phyloP scores from a whole-genome alignment of 139 green algal species.

The Auxenochlorella pyrenoidosa region DNA sequence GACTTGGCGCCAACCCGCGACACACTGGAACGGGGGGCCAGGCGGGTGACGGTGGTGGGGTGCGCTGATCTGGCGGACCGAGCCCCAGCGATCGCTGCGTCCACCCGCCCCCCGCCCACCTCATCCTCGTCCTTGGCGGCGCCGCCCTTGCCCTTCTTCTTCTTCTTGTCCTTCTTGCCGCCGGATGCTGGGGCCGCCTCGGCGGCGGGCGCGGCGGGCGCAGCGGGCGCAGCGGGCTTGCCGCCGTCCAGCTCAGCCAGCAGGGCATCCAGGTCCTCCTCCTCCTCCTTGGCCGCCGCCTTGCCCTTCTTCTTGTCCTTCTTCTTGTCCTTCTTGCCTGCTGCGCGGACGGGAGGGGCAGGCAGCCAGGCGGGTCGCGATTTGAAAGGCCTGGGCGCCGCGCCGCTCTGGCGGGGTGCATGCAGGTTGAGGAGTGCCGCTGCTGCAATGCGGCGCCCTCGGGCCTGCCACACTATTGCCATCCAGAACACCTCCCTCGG shows the following conservation, averaged over 20 bases:
- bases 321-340: constrained; percentile 58
- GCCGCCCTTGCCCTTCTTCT: constrained; percentile 61
- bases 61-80: too few relatives aligned
- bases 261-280: constrained; percentile 74
- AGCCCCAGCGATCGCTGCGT: too few relatives aligned
- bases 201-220: not conserved
- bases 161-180: constrained; percentile 66
- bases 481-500: too few relatives aligned
- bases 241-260: constrained; percentile 77
- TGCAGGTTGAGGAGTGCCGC: not conserved
- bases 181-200: not conserved
- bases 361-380: not conserved
- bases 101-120: constrained; percentile 1
- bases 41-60: too few relatives aligned
- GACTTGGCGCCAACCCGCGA: too few relatives aligned
- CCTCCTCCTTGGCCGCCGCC: constrained; percentile 48
- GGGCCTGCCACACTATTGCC: too few relatives aligned
- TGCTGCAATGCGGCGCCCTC: too few relatives aligned
- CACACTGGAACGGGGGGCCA: too few relatives aligned
- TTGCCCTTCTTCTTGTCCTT: constrained; percentile 60
- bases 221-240: constrained; percentile 26
- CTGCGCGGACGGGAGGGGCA: not conserved
- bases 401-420: too few relatives aligned
- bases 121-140: constrained; percentile 55
- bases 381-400: not conserved